Conservation (phyloP, 2,329 filamentous ascomycete species). For the Alternaria panax region DNA sequence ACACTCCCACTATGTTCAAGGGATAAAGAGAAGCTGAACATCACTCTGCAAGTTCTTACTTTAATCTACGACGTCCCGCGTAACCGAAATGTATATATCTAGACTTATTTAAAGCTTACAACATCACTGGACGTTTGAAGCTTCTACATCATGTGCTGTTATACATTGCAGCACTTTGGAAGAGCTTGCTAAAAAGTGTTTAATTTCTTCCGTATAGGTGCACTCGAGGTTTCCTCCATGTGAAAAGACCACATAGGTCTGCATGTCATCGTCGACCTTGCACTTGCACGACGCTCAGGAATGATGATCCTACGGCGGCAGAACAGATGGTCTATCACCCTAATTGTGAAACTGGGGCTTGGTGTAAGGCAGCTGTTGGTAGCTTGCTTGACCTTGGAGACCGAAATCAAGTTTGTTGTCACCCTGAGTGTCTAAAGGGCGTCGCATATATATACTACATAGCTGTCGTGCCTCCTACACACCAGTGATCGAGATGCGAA, state of each 20-base stretch:
- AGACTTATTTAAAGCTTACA: no score
- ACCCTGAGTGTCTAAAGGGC: background rate
- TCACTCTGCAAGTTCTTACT: background rate
- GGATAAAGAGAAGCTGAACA: background rate
- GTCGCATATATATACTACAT: background rate
- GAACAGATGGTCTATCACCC: background rate
- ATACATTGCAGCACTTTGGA: no score
- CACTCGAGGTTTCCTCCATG: background rate
- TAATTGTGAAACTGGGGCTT: background rate
- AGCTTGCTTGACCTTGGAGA: background rate
- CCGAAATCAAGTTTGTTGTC: background rate
- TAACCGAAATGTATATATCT: no score
- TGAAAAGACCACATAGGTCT: background rate
- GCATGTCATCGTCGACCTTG: background rate
- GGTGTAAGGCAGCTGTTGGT: background rate
- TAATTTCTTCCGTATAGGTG: background rate
- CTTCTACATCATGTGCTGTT: background rate
- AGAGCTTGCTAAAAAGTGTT: background rate
- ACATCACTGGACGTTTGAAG: no score
- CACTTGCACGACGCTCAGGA: background rate
- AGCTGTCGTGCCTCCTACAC: background rate
- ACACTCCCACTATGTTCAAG: background rate
- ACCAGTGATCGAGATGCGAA: background rate
- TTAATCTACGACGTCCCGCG: background rate
- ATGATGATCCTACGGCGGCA: background rate